Percentiles rank a stretch among this genome's conserved stretches.
phyloP scores from a whole-genome alignment of 495 filamentous ascomycete genomes.

The Penicillium soppii region DNA sequence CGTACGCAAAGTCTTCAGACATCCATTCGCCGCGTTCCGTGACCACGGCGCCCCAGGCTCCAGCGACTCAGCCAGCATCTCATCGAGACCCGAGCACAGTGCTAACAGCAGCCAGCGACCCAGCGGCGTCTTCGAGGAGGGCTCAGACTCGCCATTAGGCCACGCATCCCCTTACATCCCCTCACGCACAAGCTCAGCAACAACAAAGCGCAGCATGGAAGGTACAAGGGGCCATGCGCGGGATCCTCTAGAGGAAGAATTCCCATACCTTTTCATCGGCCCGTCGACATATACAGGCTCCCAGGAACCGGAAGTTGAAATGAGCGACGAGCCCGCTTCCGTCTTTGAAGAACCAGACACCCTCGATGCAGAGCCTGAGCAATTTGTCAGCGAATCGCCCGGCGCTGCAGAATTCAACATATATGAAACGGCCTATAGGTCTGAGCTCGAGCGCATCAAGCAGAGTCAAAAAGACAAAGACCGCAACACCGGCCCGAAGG shows the following conservation, averaged over 20 bases:
- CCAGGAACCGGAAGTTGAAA: conserved; percentile 15
- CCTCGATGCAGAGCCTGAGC: conserved; percentile 22
- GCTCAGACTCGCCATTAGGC: not conserved
- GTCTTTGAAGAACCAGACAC: conserved; percentile 29
- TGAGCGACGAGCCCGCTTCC: conserved; percentile 9
- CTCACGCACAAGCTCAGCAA: conserved; percentile 38
- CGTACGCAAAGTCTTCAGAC: conserved; percentile 49
- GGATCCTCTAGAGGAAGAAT: conserved; percentile 60
- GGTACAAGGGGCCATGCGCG: conserved; percentile 63
- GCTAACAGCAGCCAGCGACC: conserved; percentile 16
- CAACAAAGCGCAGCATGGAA: conserved; percentile 42
- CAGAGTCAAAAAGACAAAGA: conserved; percentile 29
- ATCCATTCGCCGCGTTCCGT: conserved; percentile 47
- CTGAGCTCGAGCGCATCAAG: conserved; percentile 73
- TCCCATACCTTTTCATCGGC: conserved; percentile 73
- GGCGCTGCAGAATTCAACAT: conserved; percentile 77
- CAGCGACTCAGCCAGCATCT: conserved; percentile 17
- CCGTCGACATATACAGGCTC: conserved; percentile 47
- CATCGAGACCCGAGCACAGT: conserved; percentile 17
- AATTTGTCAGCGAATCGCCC: conserved; percentile 76
- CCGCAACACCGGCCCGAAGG: conserved; percentile 33
- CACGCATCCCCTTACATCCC: conserved; percentile 20
- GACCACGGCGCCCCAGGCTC: conserved; percentile 13
- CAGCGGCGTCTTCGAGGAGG: conserved; percentile 20
- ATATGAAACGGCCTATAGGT: conserved; percentile 82